Base-by-base conservation (phyloP, 495 filamentous ascomycete genomes). In the Aeminium ludgeri region DNA sequence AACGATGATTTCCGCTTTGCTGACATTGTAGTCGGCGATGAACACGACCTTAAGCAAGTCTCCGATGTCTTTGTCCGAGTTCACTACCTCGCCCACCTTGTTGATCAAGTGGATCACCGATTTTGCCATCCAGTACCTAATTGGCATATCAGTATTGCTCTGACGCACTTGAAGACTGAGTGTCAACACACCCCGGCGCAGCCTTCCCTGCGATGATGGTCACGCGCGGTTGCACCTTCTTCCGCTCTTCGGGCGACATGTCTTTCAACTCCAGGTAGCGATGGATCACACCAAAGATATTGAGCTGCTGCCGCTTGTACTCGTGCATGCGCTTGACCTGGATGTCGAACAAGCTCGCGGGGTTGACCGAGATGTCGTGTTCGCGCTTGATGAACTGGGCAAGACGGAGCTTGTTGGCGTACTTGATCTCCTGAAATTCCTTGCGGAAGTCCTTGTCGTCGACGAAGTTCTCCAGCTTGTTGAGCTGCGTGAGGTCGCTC, bases 111-210 rank as follows among this genome's bases (percentile, higher is more conserved):
- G 86, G 45, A 97, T 97, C 46, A 97, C 82, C 6, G 87, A 87
- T 72, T 97, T 97, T 15, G 89, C 89, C 89, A 97, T 97, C 91
- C 91, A 97, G 65, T 97, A 97, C 2, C n/a, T n/a, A n/a, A n/a
- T n/a, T n/a, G n/a, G n/a, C n/a, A n/a, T n/a, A n/a, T n/a, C n/a
- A n/a, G n/a, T n/a, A n/a, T n/a, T n/a, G n/a, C n/a, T n/a, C n/a
- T n/a, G n/a, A n/a, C n/a, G n/a, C n/a, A n/a, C n/a, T n/a, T n/a
- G n/a, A n/a, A n/a, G n/a, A n/a, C n/a, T n/a, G n/a, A n/a, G n/a
- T n/a, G n/a, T n/a, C n/a, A n/a, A n/a, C n/a, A n/a, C n/a, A n/a
- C n/a, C 89, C 89, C 2, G 89, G 89, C 0, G 89, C 89, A 15
- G 89, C 89, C 62, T 97, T 97, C 43, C 89, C 89, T 48, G 91